A percentile compares a stretch with the other conserved stretches of the same genome.
Evolutionary conservation across 1,284 basidiomycete species (phyloP).

Genomic region (Phellinidium pouzarii): DNA sequence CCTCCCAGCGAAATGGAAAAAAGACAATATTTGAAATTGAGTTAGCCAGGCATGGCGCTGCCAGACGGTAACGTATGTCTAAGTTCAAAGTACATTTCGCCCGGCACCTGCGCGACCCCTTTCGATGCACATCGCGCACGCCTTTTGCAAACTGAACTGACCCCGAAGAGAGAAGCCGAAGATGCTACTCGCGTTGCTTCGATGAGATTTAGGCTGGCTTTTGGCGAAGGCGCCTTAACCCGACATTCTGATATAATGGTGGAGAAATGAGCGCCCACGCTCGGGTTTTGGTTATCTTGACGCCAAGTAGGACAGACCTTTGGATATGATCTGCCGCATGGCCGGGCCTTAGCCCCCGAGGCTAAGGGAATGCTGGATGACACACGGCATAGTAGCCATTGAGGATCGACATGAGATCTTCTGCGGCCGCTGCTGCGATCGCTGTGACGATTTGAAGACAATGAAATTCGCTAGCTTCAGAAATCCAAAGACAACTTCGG

Average conservation of each 20-base stretch:
- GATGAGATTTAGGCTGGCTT: not conserved
- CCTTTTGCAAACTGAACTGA: not conserved
- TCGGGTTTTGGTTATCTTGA: not conserved
- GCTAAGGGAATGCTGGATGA: too few species aligned
- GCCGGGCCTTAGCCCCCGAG: too few species aligned
- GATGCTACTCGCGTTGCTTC: not conserved
- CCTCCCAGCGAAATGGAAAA: not conserved
- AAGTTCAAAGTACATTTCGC: not conserved
- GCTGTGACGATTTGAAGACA: too few species aligned
- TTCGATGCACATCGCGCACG: not conserved
- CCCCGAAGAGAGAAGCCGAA: not conserved
- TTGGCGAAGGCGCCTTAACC: not conserved
- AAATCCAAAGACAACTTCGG: not conserved
- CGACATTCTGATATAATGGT: not conserved
- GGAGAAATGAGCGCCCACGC: not conserved
- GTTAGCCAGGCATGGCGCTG: not conserved
- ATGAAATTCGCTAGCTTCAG: too few species aligned
- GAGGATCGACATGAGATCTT: too few species aligned
- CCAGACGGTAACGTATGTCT: not conserved
- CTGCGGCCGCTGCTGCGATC: too few species aligned
- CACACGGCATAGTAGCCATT: too few species aligned
- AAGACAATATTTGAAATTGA: not conserved
- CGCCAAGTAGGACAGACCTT: not conserved
- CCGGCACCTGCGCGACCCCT: not conserved
- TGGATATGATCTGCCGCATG: not conserved